Base-by-base conservation (phyloP, 257 asterid genomes). In the Henckelia pumila region DNA sequence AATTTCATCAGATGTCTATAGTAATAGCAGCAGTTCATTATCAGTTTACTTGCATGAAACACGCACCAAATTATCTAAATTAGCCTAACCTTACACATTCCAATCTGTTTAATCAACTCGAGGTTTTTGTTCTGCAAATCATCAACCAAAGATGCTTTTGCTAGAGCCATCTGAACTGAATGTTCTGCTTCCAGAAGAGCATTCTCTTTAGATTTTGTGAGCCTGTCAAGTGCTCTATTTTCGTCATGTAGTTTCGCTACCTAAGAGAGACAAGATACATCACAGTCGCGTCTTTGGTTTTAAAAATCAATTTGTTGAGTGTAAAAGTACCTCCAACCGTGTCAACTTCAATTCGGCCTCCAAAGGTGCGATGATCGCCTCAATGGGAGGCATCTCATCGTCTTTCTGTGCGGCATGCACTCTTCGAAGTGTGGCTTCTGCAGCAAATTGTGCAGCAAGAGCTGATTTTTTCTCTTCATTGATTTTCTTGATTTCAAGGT, bases 361-460 rank as follows among this genome's bases (percentile, higher is more conserved):
- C 75, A 92, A 72, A 21, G 98, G 98, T 71, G 98, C 64, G 50
- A 87, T 88, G 81, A 92, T 87, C 44, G 96, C 98, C 79, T 89
- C 97, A 67, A 92, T 86, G 19, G 98, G 96, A 69, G 96, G 96
- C 91, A 89, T 89, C 68, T 92, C 96, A 59, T 87, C 97, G 71
- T 92, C 96, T 80, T 89, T 92, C 73, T 92, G 96, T 0, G 95
- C 92, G 17, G 96, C 91, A 79, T 92, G 98, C 66, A 89, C 96
- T 81, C 97, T 80, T 69, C 98, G 84, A 67, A 92, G 96, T 9
- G 96, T 92, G 62, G 96, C 96, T 82, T 92, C 98, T 50, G 95
- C 97, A 86, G 96, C 95, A 83, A 83, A 92, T 78, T 92, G 98
- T 63, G 89, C 92, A 30, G 98, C 90, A 70, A 87, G 63, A 56